These are phyloP conservation scores for Bruguiera parviflora DNA, from an alignment of 345 rosid genomes.

Conservation along the genomic window DNA sequence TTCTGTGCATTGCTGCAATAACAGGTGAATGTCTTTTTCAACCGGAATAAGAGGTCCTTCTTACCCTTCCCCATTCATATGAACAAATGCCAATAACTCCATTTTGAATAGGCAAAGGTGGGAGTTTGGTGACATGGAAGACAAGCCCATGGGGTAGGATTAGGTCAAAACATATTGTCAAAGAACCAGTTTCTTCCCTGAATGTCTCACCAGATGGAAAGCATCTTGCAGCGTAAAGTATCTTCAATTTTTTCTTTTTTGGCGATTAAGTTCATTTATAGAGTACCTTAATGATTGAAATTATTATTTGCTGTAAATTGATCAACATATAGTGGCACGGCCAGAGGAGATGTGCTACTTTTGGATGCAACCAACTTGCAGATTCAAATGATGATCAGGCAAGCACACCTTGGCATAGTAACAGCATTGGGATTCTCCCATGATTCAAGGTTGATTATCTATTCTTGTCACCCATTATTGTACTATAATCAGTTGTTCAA, in stretches of 20 bases:
- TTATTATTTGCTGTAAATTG: slow-evolving; percentile 1
- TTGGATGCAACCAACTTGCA: slow-evolving; percentile 49
- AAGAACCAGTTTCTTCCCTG: slow-evolving; percentile 58
- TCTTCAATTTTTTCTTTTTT: slow-evolving; percentile 7
- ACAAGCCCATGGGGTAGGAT: slow-evolving; percentile 64
- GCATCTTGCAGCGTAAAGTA: slow-evolving; percentile 64
- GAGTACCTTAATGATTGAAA: neutral
- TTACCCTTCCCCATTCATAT: neutral
- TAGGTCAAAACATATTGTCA: slow-evolving; percentile 47
- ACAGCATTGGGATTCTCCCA: slow-evolving; percentile 76
- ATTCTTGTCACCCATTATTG: neutral
- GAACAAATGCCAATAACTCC: slow-evolving; percentile 1
- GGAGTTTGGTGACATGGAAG: slow-evolving; percentile 67
- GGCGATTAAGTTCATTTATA: slow-evolving; percentile 8
- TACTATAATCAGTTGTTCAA: neutral
- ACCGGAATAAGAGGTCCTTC: neutral
- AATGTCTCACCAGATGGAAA: slow-evolving; percentile 81
- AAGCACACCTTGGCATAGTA: slow-evolving; percentile 85
- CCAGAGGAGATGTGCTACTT: slow-evolving; percentile 60
- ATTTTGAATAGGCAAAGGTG: slow-evolving; percentile 50
- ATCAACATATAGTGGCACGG: slow-evolving; percentile 58
- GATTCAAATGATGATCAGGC: slow-evolving; percentile 40
- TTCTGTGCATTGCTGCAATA: slow-evolving; percentile 68
- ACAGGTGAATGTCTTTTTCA: slow-evolving; percentile 43
- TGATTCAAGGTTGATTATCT: slow-evolving; percentile 66